Evolutionary conservation across 352 stramenopile species (phyloP).

Genomic region (Phytophthora litchii): DNA sequence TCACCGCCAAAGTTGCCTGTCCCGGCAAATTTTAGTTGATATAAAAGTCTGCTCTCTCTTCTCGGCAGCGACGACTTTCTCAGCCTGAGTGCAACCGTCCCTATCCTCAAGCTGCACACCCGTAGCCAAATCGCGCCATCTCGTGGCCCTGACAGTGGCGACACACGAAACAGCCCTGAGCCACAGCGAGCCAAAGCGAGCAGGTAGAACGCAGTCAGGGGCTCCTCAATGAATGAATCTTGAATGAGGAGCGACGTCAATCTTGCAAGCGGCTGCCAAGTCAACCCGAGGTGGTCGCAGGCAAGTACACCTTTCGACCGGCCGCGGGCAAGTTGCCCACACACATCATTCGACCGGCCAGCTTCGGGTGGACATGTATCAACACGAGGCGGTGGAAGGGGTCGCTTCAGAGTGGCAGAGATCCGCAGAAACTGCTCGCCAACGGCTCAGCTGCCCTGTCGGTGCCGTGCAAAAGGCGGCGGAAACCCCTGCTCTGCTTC

Average conservation of each 20-base stretch:
- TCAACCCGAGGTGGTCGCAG: too few relatives aligned
- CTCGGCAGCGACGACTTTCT: background rate
- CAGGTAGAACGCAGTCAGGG: conserved; percentile 7
- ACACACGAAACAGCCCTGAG: conserved; percentile 1
- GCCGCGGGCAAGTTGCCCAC: too few relatives aligned
- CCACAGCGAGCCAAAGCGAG: background rate
- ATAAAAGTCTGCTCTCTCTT: background rate
- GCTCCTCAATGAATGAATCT: too few relatives aligned
- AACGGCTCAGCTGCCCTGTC: conserved; percentile 11
- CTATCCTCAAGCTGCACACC: conserved; percentile 10
- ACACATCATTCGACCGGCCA: too few relatives aligned
- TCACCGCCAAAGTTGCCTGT: conserved; percentile 9
- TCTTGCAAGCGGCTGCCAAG: background rate
- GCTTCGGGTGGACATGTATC: too few relatives aligned
- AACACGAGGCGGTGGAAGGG: background rate
- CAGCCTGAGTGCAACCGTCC: conserved; percentile 15
- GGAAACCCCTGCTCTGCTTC: too few relatives aligned
- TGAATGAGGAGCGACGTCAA: background rate
- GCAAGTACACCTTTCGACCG: too few relatives aligned
- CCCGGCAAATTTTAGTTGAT: too few relatives aligned
- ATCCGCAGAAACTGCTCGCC: conserved; percentile 18
- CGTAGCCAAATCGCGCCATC: conserved; percentile 14
- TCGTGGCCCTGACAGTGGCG: conserved; percentile 13
- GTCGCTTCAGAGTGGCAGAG: conserved; percentile 5
- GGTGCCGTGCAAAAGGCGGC: background rate